Percentiles rank a stretch among this genome's conserved stretches.
These are phyloP conservation scores for Colletotrichum neosansevieriae DNA, from an alignment of 2,329 filamentous ascomycete species.

Conservation along the genomic window DNA sequence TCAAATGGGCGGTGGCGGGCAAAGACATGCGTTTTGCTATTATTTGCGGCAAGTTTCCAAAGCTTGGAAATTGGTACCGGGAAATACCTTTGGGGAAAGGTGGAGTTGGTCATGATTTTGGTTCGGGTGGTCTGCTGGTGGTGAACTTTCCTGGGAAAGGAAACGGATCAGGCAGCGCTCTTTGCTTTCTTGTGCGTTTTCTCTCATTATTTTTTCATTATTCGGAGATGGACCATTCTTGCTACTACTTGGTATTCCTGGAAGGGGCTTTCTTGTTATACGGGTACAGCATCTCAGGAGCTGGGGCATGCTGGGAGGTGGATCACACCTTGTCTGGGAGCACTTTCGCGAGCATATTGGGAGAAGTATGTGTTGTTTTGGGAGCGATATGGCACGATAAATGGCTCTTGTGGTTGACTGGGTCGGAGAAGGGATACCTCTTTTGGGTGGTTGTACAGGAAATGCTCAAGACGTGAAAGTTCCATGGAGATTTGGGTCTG, in stretches of 20 bases:
- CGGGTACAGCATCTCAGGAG: conserved; percentile 23
- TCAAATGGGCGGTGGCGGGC: conserved; percentile 48
- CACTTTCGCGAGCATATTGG: conserved; percentile 39
- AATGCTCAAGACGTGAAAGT: conserved; percentile 41
- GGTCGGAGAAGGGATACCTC: conserved; percentile 37
- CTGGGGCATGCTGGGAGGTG: conserved; percentile 25
- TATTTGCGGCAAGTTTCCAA: conserved; percentile 44
- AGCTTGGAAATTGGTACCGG: conserved; percentile 45
- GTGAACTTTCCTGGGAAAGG: conserved; percentile 14
- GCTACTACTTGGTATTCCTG: conserved; percentile 21
- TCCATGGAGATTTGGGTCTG: conserved; percentile 23
- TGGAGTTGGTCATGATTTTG: conserved; percentile 51
- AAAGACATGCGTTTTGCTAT: conserved; percentile 49
- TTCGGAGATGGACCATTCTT: conserved; percentile 34
- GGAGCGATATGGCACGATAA: conserved; percentile 41
- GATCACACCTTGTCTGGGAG: conserved; percentile 35
- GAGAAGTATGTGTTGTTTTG: conserved; percentile 33
- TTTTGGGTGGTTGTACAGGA: conserved; percentile 37
- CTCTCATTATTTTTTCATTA: conserved; percentile 26
- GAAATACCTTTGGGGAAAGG: conserved; percentile 45
- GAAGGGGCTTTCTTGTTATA: conserved; percentile 6
- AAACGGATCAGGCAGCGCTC: conserved; percentile 16
- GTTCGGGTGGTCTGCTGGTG: conserved; percentile 33
- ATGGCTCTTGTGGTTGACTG: conserved; percentile 36
- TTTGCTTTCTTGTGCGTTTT: conserved; percentile 33